Evolutionary conservation across 1,139 yeast species (phyloP), one percentile per base, ranked within the genome.

Genomic region (Groenewaldozyma sp.): DNA sequence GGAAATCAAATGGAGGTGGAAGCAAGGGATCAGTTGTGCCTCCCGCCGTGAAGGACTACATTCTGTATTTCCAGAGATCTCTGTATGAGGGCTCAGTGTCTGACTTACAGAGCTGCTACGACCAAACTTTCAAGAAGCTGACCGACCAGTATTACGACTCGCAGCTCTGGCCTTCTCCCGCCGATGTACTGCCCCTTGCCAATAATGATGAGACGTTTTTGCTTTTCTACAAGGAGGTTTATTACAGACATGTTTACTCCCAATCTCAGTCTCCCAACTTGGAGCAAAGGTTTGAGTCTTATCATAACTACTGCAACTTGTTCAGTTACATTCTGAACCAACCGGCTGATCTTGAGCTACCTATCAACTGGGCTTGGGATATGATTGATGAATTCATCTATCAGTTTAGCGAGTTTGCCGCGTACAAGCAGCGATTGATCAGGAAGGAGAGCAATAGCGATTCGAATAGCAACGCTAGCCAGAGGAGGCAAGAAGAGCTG

Each of bases 321-420:
- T 70, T 70, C 59, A 68, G 68, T 53, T 54, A 62, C 45, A 60
- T 70, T 39, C 58, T 70, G 47, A 68, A 67, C 55, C 65, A 62
- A 20, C 70, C 72, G 24, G 65, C 62, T 17, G 63, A 63, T 36
- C 58, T 67, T 39, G 74, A 69, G 49, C 52, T 70, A 36, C 74
- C 74, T 37, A 61, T 59, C 45, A 60, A 65, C 50, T 70, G 74
- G 74, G 59, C 67, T 24, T 70, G 74, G 74, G 74, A 70, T 42
- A 67, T 70, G 44, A 61, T 70, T 47, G 74, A 70, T 45, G 74
- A 70, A 54, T 70, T 70, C 53, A 68, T 70, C 49, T 70, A 70
- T 50, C 74, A 70, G 53, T 70, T 65, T 59, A 68, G 68, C 51
- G 58, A 63, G 46, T 69, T 67, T 45, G 60, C 70, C 40, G 54